These are phyloP conservation scores for Pyrrhoderma noxium DNA, from an alignment of 1,284 basidiomycete genomes.

Conservation along the genomic window DNA sequence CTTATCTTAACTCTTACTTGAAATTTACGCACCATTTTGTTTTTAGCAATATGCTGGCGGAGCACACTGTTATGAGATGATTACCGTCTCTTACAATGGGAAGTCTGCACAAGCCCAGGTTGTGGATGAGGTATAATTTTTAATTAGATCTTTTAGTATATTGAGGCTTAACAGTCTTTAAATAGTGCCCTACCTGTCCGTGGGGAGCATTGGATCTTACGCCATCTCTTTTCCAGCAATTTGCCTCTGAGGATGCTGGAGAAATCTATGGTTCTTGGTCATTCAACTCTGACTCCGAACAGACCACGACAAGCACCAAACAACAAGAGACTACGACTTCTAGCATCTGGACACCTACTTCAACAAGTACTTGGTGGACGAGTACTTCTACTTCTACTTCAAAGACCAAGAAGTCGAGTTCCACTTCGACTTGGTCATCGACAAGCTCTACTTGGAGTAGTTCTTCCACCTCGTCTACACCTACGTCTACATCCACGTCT, in stretches of 20 bases:
- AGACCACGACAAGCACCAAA: constrained; percentile 2
- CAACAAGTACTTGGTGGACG: constrained; percentile 19
- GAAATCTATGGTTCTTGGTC: constrained; percentile 37
- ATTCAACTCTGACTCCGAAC: constrained; percentile 24
- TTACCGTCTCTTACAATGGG: constrained; percentile 50
- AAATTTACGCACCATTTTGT: background rate
- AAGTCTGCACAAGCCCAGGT: constrained; percentile 47
- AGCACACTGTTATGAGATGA: constrained; percentile 43
- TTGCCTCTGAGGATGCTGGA: constrained; percentile 27
- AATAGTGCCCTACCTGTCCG: constrained; percentile 36
- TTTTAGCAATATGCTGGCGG: constrained; percentile 33
- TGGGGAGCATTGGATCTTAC: constrained; percentile 50
- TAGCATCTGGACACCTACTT: constrained; percentile 15
- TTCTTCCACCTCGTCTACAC: background rate
- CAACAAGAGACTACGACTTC: constrained; percentile 22
- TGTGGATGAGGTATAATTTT: constrained; percentile 36
- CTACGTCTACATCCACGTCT: constrained; percentile 1
- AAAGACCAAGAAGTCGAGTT: constrained; percentile 5
- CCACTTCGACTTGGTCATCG: constrained; percentile 18
- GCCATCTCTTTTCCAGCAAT: constrained; percentile 39
- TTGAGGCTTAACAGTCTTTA: background rate
- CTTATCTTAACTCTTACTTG: background rate
- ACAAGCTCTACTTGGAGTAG: constrained; percentile 14
- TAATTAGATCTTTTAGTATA: background rate
- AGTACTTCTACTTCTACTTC: constrained; percentile 16